Base-by-base conservation (phyloP, 176 grass and related monocot species). In the Tillandsia leiboldiana region DNA sequence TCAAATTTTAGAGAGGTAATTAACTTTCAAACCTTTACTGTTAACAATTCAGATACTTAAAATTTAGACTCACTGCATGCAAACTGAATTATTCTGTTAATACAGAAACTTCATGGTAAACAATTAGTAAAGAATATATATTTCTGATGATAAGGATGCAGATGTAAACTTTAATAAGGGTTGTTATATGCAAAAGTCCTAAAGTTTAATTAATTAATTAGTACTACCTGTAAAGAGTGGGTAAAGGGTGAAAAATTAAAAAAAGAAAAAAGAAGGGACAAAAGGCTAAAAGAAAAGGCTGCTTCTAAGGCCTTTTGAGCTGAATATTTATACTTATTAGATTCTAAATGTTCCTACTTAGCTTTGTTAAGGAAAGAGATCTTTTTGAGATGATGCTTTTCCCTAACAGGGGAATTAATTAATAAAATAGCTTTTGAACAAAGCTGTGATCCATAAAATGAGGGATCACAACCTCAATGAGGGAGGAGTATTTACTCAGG, bases 301-400 rank as follows among this genome's bases (percentile, higher is more conserved):
- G 78, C 73, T 53, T 73, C 3, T 48, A 53, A 61, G n/a, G 61
- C 62, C 77, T 73, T 83, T 57, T 66, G 62, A 70, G 73, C 64
- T 66, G 13, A 80, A 48, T 61, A 72, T 71, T 7, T 42, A 8
- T 26, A 81, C 75, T 70, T 65, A 72, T 65, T 79, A 92, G 86
- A 89, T 93, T 93, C 89, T 83, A 77, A 85, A 80, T 91, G 75
- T 76, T 70, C 2, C 78, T 63, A 13, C 64, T 71, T 48, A 54
- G 51, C 67, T 82, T 84, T 80, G 72, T 12, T 23, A 62, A 52
- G 69, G 64, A 65, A 77, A 15, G 70, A 18, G 50, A 78, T 81
- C 75, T 76, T 82, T 81, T 76, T 51, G 65, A 72, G 79, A 89
- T 81, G 80, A 17, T 86, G 12, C 14, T 72, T 70, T 12, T 73